Evolutionary conservation across 768 basidiomycete genomes (phyloP), one percentile per base, ranked within the genome.

Genomic region (Podaxis mareebaensis): DNA sequence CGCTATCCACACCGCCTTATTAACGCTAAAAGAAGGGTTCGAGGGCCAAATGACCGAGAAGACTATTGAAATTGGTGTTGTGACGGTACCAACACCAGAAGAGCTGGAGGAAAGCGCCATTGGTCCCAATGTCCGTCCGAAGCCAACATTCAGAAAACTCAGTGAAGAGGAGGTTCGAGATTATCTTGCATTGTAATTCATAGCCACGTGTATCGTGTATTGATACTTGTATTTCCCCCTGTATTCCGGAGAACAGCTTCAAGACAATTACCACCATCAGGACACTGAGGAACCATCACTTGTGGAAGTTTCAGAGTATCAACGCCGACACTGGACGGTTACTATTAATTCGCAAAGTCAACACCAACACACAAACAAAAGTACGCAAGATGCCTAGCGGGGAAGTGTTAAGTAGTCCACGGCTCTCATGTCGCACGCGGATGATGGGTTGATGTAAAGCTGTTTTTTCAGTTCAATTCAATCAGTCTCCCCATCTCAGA

Each of bases 31-130:
- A 78, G 97, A 99, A 78, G 96, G 97, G 3, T 99, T 99, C 70
- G 97, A 99, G 77, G 97, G 97, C n/a, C 93, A 98, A 73, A 98
- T 99, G 96, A 98, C 96, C 30, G 97, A 98, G 79, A 96, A 97
- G 81, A 99, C 97, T 52, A 97, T 99, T 72, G 97, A 99, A 79
- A 94, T 99, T 57, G 97, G 97, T 38, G 89, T 99, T 44, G 86
- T 99, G 67, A 96, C 95, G 55, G 91, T 96, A 15, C 93, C 95
- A 7, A 91, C 90, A 12, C 72, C 83, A 63, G 79, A 81, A 65
- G 88, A 89, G 62, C 79, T 89, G 40, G 89, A 90, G 70, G 86
- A 84, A 44, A 88, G 89, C 77, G 79, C 89, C 67, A 87, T 88
- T 51, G 85, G 83, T 58, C 84, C 79, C 69, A 89, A 85, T 24